phyloP scores from a whole-genome alignment of 495 filamentous ascomycete species.

The Talaromyces liani region DNA sequence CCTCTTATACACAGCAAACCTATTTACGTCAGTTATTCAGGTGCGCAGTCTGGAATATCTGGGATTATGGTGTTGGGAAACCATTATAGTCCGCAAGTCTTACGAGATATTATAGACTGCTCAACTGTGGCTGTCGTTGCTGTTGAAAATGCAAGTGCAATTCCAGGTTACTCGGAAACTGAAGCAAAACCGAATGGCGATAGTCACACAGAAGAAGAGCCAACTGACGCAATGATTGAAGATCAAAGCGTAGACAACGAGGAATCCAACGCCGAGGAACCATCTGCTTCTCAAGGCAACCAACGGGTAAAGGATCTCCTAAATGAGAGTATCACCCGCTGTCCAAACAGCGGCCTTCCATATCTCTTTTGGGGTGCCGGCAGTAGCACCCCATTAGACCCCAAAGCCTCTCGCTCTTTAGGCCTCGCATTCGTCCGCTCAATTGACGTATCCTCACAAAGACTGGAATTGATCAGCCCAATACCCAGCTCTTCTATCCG shows the following conservation, averaged over 20 bases:
- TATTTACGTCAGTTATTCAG: slow-evolving; percentile 49
- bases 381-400: slow-evolving; percentile 32
- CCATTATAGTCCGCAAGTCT: slow-evolving; percentile 33
- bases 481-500: slow-evolving; percentile 28
- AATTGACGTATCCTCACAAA: slow-evolving; percentile 29
- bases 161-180: slow-evolving; percentile 13
- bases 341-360: slow-evolving; percentile 27
- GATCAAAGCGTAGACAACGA: background rate
- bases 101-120: slow-evolving; percentile 48
- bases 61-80: slow-evolving; percentile 49
- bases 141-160: slow-evolving; percentile 35
- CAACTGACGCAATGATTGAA: slow-evolving; percentile 16
- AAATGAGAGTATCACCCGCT: slow-evolving; percentile 22
- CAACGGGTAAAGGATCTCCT: slow-evolving; percentile 7
- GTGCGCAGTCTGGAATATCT: slow-evolving; percentile 39
- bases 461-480: slow-evolving; percentile 42
- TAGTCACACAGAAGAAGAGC: slow-evolving; percentile 10
- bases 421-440: slow-evolving; percentile 46
- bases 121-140: slow-evolving; percentile 50
- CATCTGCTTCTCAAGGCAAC: background rate
- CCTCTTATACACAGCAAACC: slow-evolving; percentile 42
- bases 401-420: slow-evolving; percentile 35
- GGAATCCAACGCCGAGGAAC: background rate
- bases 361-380: slow-evolving; percentile 35
- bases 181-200: background rate